Percentiles rank a stretch among this genome's conserved stretches.
These are phyloP conservation scores for Apiospora sp. DNA, from an alignment of 2,329 filamentous ascomycete genomes.

Conservation along the genomic window DNA sequence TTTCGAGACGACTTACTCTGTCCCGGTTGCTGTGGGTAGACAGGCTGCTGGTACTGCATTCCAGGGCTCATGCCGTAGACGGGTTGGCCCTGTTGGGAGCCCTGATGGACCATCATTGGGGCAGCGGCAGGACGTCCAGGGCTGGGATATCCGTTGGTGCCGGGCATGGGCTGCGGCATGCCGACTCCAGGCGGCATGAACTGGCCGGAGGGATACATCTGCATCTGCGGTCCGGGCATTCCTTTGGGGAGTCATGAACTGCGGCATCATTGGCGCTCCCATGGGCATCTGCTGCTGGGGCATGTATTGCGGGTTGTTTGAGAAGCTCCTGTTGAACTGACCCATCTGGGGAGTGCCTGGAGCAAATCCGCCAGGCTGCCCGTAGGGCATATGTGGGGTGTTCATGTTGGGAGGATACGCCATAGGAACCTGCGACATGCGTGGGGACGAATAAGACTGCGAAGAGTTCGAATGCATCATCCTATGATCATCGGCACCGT, in stretches of 20 bases:
- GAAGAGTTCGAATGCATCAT: conserved; percentile 89
- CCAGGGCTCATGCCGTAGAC: conserved; percentile 80
- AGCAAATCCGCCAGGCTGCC: conserved; percentile 72
- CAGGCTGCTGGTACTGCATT: conserved; percentile 77
- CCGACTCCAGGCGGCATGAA: conserved; percentile 68
- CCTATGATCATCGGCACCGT: conserved; percentile 81
- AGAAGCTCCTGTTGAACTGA: conserved; percentile 73
- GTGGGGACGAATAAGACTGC: conserved; percentile 86
- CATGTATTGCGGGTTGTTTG: conserved; percentile 76
- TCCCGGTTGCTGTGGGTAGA: conserved; percentile 75
- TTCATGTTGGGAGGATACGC: conserved; percentile 74
- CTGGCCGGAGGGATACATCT: conserved; percentile 78
- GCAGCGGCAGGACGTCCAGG: conserved; percentile 76
- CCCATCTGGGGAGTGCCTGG: conserved; percentile 75
- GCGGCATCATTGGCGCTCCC: conserved; percentile 80
- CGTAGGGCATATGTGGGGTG: conserved; percentile 75
- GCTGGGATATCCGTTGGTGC: conserved; percentile 84
- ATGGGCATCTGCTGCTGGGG: conserved; percentile 75
- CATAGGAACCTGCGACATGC: conserved; percentile 74
- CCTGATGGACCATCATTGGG: conserved; percentile 93
- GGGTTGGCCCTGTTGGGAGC: conserved; percentile 88
- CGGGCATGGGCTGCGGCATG: conserved; percentile 67
- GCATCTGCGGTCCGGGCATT: conserved; percentile 77
- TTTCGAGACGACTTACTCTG: conserved; percentile 69
- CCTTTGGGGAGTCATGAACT: conserved; percentile 78